These are phyloP conservation scores for Epichloe coenophiala DNA, from an alignment of 2,329 filamentous ascomycete genomes.

Conservation along the genomic window DNA sequence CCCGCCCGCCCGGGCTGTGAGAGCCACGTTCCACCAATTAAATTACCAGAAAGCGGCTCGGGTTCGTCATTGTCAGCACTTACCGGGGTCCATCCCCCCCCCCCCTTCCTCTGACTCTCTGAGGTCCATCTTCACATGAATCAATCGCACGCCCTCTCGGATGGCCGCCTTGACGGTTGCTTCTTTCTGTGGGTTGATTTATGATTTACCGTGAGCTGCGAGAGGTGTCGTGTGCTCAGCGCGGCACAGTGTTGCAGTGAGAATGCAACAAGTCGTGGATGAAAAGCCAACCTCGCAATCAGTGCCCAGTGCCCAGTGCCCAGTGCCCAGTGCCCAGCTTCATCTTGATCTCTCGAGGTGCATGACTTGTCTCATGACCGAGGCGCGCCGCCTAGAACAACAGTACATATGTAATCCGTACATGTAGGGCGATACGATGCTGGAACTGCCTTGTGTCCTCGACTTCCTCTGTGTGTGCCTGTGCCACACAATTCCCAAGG, in stretches of 20 bases:
- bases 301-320: too few relatives aligned
- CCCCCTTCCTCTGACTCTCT: too few relatives aligned
- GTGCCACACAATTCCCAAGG: constrained; percentile 4
- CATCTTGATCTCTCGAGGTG: not conserved
- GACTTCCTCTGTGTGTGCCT: not conserved
- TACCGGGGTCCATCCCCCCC: too few relatives aligned
- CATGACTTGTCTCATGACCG: not conserved
- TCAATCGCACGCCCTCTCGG: not conserved
- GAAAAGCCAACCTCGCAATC: not conserved
- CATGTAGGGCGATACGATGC: not conserved
- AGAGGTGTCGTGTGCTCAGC: not conserved
- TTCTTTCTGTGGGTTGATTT: not conserved
- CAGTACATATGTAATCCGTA: not conserved
- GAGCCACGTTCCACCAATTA: not conserved
- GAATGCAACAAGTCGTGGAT: too few relatives aligned
- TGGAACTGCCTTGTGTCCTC: not conserved
- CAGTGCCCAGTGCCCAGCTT: not conserved
- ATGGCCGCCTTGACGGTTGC: not conserved
- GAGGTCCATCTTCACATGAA: not conserved
- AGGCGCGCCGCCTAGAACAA: not conserved
- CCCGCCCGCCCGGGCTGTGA: not conserved
- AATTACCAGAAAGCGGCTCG: not conserved
- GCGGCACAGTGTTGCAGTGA: not conserved
- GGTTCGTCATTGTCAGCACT: not conserved
- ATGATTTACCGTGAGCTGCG: not conserved